A percentile compares a stretch with the other conserved stretches of the same genome.
Conservation (phyloP, 129 eudicot genomes). For the Flaveria ramosissima region DNA sequence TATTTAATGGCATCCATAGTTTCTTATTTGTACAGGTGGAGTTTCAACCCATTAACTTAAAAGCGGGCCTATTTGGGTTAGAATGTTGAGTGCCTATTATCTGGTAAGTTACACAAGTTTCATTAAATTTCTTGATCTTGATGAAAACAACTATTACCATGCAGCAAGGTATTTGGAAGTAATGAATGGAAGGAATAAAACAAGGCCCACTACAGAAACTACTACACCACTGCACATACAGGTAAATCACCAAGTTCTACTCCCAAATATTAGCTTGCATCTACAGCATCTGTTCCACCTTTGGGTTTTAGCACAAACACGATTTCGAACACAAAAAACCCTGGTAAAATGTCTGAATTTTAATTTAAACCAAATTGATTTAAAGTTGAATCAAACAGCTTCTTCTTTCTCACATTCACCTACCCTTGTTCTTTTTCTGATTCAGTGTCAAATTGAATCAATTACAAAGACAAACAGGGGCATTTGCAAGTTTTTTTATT, state of each 20-base stretch:
- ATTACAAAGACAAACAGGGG: too few species aligned
- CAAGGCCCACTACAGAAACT: slow-evolving; percentile 63
- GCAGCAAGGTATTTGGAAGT: slow-evolving; percentile 93
- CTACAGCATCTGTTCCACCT: slow-evolving; percentile 79
- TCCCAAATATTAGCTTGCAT: slow-evolving; percentile 80
- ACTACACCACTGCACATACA: slow-evolving; percentile 47
- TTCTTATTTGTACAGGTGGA: too few species aligned
- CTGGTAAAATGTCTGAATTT: slow-evolving; percentile 28
- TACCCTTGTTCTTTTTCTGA: too few species aligned
- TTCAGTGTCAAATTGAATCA: too few species aligned
- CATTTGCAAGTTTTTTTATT: too few species aligned
- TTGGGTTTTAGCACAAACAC: slow-evolving; percentile 78
- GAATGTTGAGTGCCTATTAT: slow-evolving; percentile 73
- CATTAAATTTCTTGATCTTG: background rate
- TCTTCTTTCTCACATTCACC: too few species aligned
- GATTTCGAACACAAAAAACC: slow-evolving; percentile 43
- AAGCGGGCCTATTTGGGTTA: slow-evolving; percentile 29
- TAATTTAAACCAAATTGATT: slow-evolving; percentile 1
- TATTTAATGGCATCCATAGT: too few species aligned
- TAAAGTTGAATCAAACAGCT: slow-evolving; percentile 1
- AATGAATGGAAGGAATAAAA: slow-evolving; percentile 67
- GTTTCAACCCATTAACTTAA: too few species aligned
- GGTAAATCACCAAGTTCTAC: slow-evolving; percentile 47
- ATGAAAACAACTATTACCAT: slow-evolving; percentile 34
- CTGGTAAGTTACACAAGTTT: slow-evolving; percentile 45